These are phyloP conservation scores for Lactarius psammicola DNA, from an alignment of 768 basidiomycete species.

Conservation along the genomic window DNA sequence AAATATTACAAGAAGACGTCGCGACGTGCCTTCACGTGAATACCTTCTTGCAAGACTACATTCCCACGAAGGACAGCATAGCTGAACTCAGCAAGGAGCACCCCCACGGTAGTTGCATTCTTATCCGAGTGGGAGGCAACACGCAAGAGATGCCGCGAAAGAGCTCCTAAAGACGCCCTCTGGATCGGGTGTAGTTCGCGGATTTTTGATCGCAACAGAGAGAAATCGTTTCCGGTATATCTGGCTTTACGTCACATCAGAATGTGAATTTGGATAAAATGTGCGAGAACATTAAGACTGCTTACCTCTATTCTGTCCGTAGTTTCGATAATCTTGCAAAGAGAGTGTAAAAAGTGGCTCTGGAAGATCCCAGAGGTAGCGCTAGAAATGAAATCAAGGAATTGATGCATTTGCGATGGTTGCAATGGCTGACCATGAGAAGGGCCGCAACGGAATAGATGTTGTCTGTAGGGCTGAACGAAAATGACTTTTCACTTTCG, in stretches of 20 bases:
- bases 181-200: background rate
- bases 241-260: background rate
- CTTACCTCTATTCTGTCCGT: background rate
- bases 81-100: background rate
- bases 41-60: background rate
- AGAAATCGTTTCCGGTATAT: background rate
- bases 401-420: background rate
- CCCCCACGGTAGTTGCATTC: background rate
- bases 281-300: background rate
- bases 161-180: background rate
- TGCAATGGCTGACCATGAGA: background rate
- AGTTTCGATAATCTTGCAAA: background rate
- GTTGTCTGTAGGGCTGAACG: background rate
- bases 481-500: background rate
- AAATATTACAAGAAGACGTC: rapidly evolving
- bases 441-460: background rate
- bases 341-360: background rate
- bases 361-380: background rate
- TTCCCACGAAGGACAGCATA: background rate
- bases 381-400: background rate
- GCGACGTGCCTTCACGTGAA: background rate
- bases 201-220: background rate
- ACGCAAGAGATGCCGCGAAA: background rate
- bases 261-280: too few species aligned
- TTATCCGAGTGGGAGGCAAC: background rate